A percentile compares a stretch with the other conserved stretches of the same genome.
Evolutionary conservation across 2,329 filamentous ascomycete genomes (phyloP).

Genomic region (Nothophaeocryptopus gaeumannii): DNA sequence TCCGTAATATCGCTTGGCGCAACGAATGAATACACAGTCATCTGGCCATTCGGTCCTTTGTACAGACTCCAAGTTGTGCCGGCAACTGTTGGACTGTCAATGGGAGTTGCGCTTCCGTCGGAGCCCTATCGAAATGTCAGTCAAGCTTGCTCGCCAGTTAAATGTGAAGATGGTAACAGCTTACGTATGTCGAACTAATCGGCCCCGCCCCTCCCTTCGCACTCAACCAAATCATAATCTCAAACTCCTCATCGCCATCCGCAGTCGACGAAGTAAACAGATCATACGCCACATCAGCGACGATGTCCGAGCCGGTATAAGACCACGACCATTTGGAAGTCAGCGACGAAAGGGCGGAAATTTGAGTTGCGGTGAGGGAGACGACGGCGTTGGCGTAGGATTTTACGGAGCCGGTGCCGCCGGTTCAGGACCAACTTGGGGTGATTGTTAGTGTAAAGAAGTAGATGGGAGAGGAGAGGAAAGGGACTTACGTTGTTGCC

Average conservation of each 20-base stretch:
- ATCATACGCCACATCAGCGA: slow-evolving; percentile 58
- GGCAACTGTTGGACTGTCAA: slow-evolving; percentile 55
- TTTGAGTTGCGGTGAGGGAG: slow-evolving; percentile 25
- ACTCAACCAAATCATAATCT: slow-evolving; percentile 65
- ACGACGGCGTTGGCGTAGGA: slow-evolving; percentile 45
- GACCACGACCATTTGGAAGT: slow-evolving; percentile 47
- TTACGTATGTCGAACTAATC: slow-evolving; percentile 49
- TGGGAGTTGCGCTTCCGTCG: slow-evolving; percentile 32
- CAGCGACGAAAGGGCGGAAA: slow-evolving; percentile 38
- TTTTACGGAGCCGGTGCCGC: slow-evolving; percentile 39
- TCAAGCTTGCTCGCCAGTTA: background rate
- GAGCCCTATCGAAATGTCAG: slow-evolving; percentile 32
- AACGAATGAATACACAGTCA: slow-evolving; percentile 62
- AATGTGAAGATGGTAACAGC: slow-evolving; percentile 1
- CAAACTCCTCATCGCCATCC: slow-evolving; percentile 51
- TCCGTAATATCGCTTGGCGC: slow-evolving; percentile 44
- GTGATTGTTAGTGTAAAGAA: slow-evolving; percentile 26
- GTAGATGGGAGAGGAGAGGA: background rate
- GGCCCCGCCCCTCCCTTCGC: slow-evolving; percentile 58
- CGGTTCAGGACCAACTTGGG: slow-evolving; percentile 32
- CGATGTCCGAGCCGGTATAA: slow-evolving; percentile 50
- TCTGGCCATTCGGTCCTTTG: slow-evolving; percentile 58
- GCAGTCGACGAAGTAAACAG: slow-evolving; percentile 56
- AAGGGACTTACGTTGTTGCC: slow-evolving; percentile 41
- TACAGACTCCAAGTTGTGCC: slow-evolving; percentile 59